Evolutionary conservation across 768 basidiomycete genomes (phyloP), one percentile per base, ranked within the genome.

Genomic region (Leucosporidium creatinivorum): DNA sequence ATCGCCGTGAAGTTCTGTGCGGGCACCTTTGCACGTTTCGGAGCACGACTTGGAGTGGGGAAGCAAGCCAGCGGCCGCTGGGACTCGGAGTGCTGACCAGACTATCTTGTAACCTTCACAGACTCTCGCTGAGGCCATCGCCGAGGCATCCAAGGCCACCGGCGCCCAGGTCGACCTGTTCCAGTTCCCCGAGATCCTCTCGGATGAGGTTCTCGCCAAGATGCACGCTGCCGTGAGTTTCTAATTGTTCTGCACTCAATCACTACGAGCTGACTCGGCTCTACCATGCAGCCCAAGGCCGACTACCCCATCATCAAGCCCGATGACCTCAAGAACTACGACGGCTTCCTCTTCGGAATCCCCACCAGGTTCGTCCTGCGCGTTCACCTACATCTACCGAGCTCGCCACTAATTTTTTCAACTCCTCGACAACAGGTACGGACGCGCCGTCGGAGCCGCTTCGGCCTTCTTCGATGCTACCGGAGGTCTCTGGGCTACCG

Each of bases 381-480:
- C 10, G 10, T 44, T 44, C 15, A 13, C n/a, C 39, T 44, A 44
- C 39, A 17, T 7, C 15, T 44, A 13, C 39, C 15, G 39, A 44
- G 39, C 39, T 44, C 39, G n/a, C 3, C 8, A 17, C 39, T 44
- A 2, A 44, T 13, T 13, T 44, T 44, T 6, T 9, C 15, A 9
- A 44, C 15, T 44, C 39, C 15, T 13, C n/a, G n/a, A 44, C 39
- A 12, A 8, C 39, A 44, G 91, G 73, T 93, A 84, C 79, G 91
- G 91, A 51, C 85, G 83, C 74, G 86, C 89, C 78, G 84, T 90
- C 30, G 87, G 81, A 3, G 91, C 93, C 73, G 87, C 78, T 0
- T 77, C 76, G 49, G 70, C 77, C 0, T 87, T 92, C 79, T 90
- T 88, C 85, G 89, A 91, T 69, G 76, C 81, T 9, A 89, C 89